Conservation (phyloP, 805 yeast species). For the Yamadazyma nakazawae region DNA sequence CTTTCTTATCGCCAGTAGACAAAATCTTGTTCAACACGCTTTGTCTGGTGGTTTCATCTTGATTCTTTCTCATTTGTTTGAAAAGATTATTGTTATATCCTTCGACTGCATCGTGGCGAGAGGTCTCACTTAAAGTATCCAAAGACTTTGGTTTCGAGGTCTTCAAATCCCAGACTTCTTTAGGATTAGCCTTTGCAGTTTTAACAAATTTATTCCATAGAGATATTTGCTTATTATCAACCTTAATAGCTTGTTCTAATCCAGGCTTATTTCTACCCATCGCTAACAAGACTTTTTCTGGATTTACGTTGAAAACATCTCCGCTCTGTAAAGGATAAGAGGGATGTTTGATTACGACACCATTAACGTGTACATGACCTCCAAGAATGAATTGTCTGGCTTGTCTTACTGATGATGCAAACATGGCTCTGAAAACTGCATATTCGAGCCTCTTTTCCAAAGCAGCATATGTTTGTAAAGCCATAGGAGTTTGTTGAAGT, state of each 20-base stretch:
- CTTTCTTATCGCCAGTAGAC: conserved; percentile 23
- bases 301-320: conserved; percentile 80
- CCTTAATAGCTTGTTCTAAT: conserved; percentile 58
- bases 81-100: conserved; percentile 37
- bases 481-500: conserved; percentile 69
- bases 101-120: conserved; percentile 18
- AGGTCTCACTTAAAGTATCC: conserved; percentile 21
- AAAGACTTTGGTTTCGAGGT: conserved; percentile 41
- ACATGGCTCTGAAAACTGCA: conserved; percentile 87
- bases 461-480: conserved; percentile 83
- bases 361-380: conserved; percentile 85
- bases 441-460: conserved; percentile 86
- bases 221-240: conserved; percentile 68
- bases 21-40: conserved; percentile 46
- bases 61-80: conserved; percentile 40
- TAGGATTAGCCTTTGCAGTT: conserved; percentile 54
- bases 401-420: conserved; percentile 90
- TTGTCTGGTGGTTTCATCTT: conserved; percentile 44
- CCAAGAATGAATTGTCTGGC: conserved; percentile 83
- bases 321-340: conserved; percentile 77
- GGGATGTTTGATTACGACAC: conserved; percentile 73
- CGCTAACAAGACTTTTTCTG: conserved; percentile 81
- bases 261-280: conserved; percentile 84
- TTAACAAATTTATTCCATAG: conserved; percentile 75
- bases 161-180: conserved; percentile 50